Evolutionary conservation across 202 grass and related monocot genomes (phyloP).

Genomic region (Dendrocalamus latiflorus): DNA sequence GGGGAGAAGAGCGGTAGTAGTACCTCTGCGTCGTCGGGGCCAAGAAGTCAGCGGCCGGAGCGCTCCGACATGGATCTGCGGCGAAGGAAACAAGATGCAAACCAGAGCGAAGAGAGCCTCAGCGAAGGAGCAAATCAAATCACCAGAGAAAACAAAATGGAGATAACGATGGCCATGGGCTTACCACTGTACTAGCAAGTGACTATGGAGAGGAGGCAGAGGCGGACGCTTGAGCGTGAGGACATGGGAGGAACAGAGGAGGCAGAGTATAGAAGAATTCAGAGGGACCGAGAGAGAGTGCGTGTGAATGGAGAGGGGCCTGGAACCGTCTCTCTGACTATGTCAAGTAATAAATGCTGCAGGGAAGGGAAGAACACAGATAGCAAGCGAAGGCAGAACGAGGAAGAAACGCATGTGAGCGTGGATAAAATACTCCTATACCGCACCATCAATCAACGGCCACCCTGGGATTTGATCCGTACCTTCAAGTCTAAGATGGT

Average conservation of each 20-base stretch:
- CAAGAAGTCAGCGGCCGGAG: background rate
- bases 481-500: too few species aligned
- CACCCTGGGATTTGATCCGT: background rate
- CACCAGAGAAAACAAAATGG: background rate
- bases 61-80: conserved; percentile 24
- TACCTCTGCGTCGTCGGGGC: conserved; percentile 20
- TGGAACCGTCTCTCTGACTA: conserved; percentile 23
- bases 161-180: background rate
- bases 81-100: background rate
- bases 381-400: background rate
- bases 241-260: background rate
- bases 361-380: background rate
- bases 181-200: background rate
- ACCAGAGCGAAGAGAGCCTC: background rate
- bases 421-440: background rate
- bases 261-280: background rate
- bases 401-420: background rate
- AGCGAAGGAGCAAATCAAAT: background rate
- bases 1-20: background rate
- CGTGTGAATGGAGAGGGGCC: background rate
- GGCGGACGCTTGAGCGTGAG: background rate
- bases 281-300: too few species aligned
- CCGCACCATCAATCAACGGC: conserved; percentile 14
- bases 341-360: conserved; percentile 36
- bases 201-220: background rate